Percentiles rank a stretch among this genome's conserved stretches.
Evolutionary conservation across 257 asterid genomes (phyloP).

Genomic region (Forsythia viridissima): DNA sequence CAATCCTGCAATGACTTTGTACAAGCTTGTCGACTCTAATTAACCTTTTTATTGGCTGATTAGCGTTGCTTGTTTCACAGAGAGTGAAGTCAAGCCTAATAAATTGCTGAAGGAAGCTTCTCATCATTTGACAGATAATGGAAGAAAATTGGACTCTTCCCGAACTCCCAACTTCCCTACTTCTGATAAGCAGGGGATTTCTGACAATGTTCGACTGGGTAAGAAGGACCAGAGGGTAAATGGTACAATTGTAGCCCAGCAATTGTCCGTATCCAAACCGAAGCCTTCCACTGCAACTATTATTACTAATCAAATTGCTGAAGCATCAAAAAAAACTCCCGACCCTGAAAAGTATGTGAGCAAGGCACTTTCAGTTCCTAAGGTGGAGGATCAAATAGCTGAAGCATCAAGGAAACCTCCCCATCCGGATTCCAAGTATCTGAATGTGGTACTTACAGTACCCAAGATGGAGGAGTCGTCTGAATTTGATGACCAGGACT

Average conservation of each 20-base stretch:
- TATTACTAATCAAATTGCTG: constrained; percentile 31
- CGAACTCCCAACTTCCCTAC: constrained; percentile 33
- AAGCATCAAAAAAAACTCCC: constrained; percentile 30
- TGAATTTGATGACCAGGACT: constrained; percentile 56
- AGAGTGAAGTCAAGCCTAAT: constrained; percentile 57
- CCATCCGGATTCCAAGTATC: constrained; percentile 70
- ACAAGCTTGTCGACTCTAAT: constrained; percentile 16
- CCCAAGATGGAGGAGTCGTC: constrained; percentile 53
- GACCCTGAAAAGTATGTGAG: constrained; percentile 15
- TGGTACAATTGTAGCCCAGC: constrained; percentile 47
- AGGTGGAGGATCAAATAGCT: constrained; percentile 33
- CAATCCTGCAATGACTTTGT: constrained; percentile 11
- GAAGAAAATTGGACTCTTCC: constrained; percentile 45
- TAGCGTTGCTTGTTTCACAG: constrained; percentile 50
- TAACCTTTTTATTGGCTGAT: constrained; percentile 35
- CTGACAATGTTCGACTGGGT: constrained; percentile 30
- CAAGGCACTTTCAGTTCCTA: constrained; percentile 24
- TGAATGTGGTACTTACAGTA: constrained; percentile 48
- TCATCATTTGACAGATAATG: constrained; percentile 48
- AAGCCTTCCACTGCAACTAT: constrained; percentile 28
- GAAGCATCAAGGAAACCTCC: constrained; percentile 57
- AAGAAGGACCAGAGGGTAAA: constrained; percentile 35
- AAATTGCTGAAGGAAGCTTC: constrained; percentile 47
- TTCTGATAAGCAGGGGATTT: constrained; percentile 33
- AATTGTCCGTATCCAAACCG: constrained; percentile 35